Evolutionary conservation across 192 early-diverging fungal species (phyloP), one percentile per base, ranked within the genome.

Genomic region (Haplosporangium gracile): DNA sequence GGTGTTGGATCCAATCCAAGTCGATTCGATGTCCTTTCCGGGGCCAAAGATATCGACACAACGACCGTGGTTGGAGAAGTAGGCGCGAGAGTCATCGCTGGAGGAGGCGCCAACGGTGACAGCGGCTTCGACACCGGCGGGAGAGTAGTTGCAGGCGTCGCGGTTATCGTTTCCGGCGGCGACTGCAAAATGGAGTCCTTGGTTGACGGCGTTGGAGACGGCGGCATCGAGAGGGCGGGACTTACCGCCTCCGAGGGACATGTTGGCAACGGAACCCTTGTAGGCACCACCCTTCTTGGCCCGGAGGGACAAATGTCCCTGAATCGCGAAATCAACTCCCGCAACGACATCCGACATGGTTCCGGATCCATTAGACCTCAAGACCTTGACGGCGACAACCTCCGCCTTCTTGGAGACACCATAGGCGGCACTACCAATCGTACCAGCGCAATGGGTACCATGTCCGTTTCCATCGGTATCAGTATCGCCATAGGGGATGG

Each of bases 21-120:
- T 74, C 32, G 85, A 88, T 42, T 82, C 60, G 40, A 92, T 83
- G 49, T 92, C 92, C 40, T 93, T 89, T 39, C 98, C 97, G 71
- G 99, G 99, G 43, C 95, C 98, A 89, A 98, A 98, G 47, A 99
- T 94, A 87, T 99, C 97, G 24, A 99, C 97, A 88, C 96, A 97
- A 4, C 60, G 63, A 47, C 96, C 96, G 73, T 94, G 88, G 91
- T 96, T 97, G 4, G 94, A 96, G 84, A 95, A 96, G 65, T 93
- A 97, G 69, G 88, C 99, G 57, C 96, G 91, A 70, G 94, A 90
- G 88, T 99, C 98, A 34, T 89, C 88, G 43, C 92, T 92, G 76
- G 96, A 95, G 5, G 96, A 95, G 38, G 98, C 98, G 39, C 96
- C 99, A 4, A 99, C 99, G 13, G 96, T 97, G 51, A 97, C 87